phyloP scores from a whole-genome alignment of 176 grass and related monocot species.

The Saccharum officinarum region DNA sequence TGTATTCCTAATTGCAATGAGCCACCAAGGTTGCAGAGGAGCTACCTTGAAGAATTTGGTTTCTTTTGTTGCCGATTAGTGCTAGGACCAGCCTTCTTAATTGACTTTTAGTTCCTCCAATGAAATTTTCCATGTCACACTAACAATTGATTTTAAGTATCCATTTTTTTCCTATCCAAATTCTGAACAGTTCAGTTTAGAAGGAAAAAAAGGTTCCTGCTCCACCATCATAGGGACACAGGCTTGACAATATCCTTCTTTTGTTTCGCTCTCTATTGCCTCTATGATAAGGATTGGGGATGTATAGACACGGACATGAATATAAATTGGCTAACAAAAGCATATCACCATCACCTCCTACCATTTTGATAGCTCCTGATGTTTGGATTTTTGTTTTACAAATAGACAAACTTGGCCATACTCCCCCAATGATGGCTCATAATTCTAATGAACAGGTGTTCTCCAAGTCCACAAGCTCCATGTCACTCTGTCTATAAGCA shows the following conservation, averaged over 20 bases:
- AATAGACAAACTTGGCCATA: not conserved
- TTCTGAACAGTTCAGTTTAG: not conserved
- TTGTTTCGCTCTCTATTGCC: not conserved
- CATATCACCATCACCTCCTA: not conserved
- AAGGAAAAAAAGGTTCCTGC: not conserved
- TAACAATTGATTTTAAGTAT: not conserved
- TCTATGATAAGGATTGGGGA: not conserved
- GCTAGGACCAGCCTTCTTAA: not conserved
- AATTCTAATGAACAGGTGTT: not conserved
- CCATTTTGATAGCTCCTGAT: not conserved
- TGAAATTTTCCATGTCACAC: not conserved
- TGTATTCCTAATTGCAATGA: conserved; percentile 10
- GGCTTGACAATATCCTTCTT: not conserved
- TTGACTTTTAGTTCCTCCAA: not conserved
- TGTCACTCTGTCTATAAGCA: not conserved
- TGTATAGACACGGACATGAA: not conserved
- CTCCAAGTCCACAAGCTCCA: conserved; percentile 5
- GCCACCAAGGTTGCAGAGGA: not conserved
- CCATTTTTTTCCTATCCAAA: not conserved
- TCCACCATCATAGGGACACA: conserved; percentile 7
- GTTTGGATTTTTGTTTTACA: not conserved
- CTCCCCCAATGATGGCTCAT: not conserved
- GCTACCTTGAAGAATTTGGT: not conserved
- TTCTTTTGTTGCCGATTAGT: not conserved
- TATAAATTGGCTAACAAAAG: not conserved